Conservation (phyloP, 2,329 filamentous ascomycete species). For the Aspergillus cejpii region DNA sequence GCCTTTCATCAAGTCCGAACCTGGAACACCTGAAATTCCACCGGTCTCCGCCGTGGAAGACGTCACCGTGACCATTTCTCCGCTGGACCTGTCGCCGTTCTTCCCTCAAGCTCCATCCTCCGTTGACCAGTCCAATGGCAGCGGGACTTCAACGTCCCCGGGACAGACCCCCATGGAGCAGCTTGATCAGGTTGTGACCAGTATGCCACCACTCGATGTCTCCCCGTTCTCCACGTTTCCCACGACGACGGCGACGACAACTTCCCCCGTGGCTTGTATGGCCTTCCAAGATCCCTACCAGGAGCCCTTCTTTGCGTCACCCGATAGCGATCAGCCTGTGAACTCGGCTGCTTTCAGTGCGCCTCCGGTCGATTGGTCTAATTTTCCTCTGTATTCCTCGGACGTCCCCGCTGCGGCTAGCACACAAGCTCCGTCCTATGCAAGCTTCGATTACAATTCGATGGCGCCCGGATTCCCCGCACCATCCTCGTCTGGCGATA, state of each 20-base stretch:
- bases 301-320: constrained; percentile 40
- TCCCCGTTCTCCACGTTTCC: constrained; percentile 33
- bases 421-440: constrained; percentile 43
- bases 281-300: constrained; percentile 35
- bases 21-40: constrained; percentile 42
- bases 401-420: constrained; percentile 34
- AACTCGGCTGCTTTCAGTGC: constrained; percentile 36
- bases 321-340: constrained; percentile 38
- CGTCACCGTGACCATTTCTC: constrained; percentile 17
- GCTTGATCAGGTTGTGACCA: constrained; percentile 31
- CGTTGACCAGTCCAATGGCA: constrained; percentile 22
- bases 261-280: constrained; percentile 30
- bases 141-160: constrained; percentile 22
- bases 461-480: constrained; percentile 36
- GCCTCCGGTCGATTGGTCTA: constrained; percentile 45
- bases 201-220: constrained; percentile 37
- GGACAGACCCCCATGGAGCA: constrained; percentile 29
- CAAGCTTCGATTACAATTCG: constrained; percentile 42
- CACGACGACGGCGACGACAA: constrained; percentile 26
- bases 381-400: constrained; percentile 39
- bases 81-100: constrained; percentile 30
- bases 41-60: constrained; percentile 26
- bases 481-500: constrained; percentile 45
- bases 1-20: constrained; percentile 36
- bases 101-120: constrained; percentile 22